These are phyloP conservation scores for Exophiala xenobiotica DNA, from an alignment of 2,329 filamentous ascomycete genomes.

Conservation along the genomic window DNA sequence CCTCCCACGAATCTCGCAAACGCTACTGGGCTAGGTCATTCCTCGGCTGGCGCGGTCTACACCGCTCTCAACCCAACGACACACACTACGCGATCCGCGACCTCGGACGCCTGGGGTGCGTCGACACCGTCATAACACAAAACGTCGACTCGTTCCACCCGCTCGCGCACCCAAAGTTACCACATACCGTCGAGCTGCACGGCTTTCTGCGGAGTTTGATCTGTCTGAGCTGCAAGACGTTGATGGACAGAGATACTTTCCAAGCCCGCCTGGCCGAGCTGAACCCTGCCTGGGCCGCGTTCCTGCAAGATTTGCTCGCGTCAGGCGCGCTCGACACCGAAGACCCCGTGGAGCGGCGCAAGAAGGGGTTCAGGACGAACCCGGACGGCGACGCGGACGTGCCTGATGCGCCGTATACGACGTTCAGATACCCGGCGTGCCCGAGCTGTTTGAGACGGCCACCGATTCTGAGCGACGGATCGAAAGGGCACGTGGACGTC, in stretches of 20 bases:
- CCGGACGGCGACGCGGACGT: conserved; percentile 94
- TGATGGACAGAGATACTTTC: conserved; percentile 70
- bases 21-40: conserved; percentile 96
- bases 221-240: conserved; percentile 74
- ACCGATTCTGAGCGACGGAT: conserved; percentile 56
- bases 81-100: conserved; percentile 75
- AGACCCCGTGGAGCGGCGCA: conserved; percentile 66
- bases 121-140: conserved; percentile 82
- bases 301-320: conserved; percentile 69
- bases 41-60: conserved; percentile 81
- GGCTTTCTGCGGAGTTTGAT: conserved; percentile 80
- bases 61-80: conserved; percentile 74
- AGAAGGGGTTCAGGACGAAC: conserved; percentile 75
- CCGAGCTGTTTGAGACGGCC: conserved; percentile 71
- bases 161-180: conserved; percentile 68
- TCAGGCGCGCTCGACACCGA: conserved; percentile 76
- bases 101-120: conserved; percentile 68
- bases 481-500: conserved; percentile 60
- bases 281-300: conserved; percentile 82
- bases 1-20: conserved; percentile 79
- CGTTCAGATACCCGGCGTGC: conserved; percentile 88
- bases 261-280: conserved; percentile 72
- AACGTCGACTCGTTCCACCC: conserved; percentile 96
- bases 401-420: conserved; percentile 80
- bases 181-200: conserved; percentile 82